These are phyloP conservation scores for Hylodesmum podocarpum DNA, from an alignment of 306 rosid genomes.

Conservation along the genomic window DNA sequence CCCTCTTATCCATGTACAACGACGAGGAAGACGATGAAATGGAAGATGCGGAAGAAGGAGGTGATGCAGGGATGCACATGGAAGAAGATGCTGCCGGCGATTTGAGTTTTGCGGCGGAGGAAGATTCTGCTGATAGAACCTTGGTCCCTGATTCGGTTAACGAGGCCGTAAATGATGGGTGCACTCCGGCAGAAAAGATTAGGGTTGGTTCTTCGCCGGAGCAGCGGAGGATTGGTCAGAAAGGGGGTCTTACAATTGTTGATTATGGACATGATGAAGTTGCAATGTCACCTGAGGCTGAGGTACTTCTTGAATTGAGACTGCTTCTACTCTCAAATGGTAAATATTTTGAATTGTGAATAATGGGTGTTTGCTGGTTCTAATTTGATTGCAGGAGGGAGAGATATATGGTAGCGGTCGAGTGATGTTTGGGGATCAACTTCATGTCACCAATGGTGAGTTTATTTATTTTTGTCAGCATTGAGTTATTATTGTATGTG, in stretches of 20 bases:
- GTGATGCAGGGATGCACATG: neutral
- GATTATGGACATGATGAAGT: slow-evolving; percentile 93
- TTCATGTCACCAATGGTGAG: slow-evolving; percentile 58
- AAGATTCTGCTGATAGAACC: slow-evolving; percentile 39
- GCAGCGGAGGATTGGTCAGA: slow-evolving; percentile 38
- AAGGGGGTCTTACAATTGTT: slow-evolving; percentile 73
- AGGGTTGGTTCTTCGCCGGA: slow-evolving; percentile 41
- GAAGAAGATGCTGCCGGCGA: slow-evolving; percentile 22
- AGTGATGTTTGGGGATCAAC: slow-evolving; percentile 49
- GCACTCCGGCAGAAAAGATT: slow-evolving; percentile 38
- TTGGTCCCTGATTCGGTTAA: slow-evolving; percentile 39
- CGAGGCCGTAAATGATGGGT: slow-evolving; percentile 30
- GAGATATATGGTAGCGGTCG: slow-evolving; percentile 60
- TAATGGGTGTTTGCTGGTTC: slow-evolving; percentile 22
- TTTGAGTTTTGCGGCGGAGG: slow-evolving; percentile 41
- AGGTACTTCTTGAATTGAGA: slow-evolving; percentile 47
- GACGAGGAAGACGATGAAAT: slow-evolving; percentile 72
- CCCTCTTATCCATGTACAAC: slow-evolving; percentile 73
- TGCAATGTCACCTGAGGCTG: slow-evolving; percentile 95
- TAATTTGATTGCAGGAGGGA: slow-evolving; percentile 64
- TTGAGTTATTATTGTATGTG: neutral
- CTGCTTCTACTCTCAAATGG: neutral
- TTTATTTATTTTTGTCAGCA: neutral
- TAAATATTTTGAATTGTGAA: neutral
- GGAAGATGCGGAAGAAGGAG: slow-evolving; percentile 56